These are phyloP conservation scores for Dunaliella primolecta DNA, from an alignment of 139 green algal genomes.

Conservation along the genomic window DNA sequence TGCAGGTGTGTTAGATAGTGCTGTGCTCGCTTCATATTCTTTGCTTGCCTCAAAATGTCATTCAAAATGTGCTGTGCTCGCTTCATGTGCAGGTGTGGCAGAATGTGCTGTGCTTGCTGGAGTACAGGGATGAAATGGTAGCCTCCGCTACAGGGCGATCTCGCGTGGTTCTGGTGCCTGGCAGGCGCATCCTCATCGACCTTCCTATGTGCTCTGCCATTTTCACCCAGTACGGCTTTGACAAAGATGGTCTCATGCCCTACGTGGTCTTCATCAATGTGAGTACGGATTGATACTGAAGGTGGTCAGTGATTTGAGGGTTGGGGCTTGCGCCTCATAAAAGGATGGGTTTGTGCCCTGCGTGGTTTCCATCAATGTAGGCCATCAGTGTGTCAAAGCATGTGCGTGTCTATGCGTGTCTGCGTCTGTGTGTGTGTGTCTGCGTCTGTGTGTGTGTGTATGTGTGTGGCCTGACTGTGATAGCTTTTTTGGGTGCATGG, in stretches of 20 bases:
- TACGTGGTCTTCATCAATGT: conserved; percentile 52
- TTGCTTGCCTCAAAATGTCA: no score
- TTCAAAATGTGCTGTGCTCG: no score
- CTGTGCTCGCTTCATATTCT: no score
- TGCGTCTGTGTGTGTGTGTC: no score
- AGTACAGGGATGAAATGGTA: conserved; percentile 41
- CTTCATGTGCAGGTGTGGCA: conserved; percentile 69
- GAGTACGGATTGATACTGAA: no score
- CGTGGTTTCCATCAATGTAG: no score
- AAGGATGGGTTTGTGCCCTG: neutral
- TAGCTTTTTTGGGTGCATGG: no score
- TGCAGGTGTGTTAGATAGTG: no score
- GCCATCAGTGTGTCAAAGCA: no score
- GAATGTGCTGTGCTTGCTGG: conserved; percentile 48
- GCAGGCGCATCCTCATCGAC: conserved; percentile 35
- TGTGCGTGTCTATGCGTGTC: no score
- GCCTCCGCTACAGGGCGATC: conserved; percentile 7
- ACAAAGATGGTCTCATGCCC: conserved; percentile 56
- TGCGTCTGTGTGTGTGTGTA: no score
- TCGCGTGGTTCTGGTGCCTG: conserved; percentile 20
- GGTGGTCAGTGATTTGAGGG: conserved; percentile 3
- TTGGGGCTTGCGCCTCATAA: neutral
- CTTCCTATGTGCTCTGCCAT: conserved; percentile 46
- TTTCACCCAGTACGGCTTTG: conserved; percentile 54
- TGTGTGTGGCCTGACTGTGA: no score